phyloP scores from a whole-genome alignment of 345 rosid species.

The Dovyalis caffra region DNA sequence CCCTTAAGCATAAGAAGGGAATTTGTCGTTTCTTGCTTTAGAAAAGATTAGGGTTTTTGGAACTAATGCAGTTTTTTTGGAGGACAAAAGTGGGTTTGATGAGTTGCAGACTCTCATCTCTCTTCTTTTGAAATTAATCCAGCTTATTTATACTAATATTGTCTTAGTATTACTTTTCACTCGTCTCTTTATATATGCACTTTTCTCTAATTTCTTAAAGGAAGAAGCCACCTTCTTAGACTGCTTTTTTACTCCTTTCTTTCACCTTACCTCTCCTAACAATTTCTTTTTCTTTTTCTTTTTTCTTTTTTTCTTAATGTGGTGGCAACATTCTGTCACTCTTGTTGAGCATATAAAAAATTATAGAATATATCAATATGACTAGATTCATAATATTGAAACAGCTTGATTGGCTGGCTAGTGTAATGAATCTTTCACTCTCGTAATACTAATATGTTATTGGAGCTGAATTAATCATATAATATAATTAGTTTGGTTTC shows the following conservation, averaged over 20 bases:
- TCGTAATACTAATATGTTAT: not conserved
- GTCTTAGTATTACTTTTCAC: slow-evolving; percentile 16
- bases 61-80: slow-evolving; percentile 11
- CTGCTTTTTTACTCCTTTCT: slow-evolving; percentile 7
- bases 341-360: not conserved
- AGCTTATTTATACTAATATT: not conserved
- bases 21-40: slow-evolving; percentile 39
- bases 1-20: slow-evolving; percentile 38
- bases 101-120: slow-evolving; percentile 9
- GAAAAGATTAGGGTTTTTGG: not conserved
- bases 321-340: slow-evolving; percentile 3
- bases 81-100: slow-evolving; percentile 15
- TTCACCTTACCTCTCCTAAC: not conserved
- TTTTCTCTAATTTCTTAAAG: slow-evolving; percentile 2
- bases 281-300: not conserved
- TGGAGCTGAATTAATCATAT: not conserved
- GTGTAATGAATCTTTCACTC: not conserved
- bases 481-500: not conserved
- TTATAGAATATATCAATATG: not conserved
- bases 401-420: not conserved
- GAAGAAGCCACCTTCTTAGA: slow-evolving; percentile 33
- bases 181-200: not conserved
- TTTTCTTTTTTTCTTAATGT: not conserved
- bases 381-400: not conserved
- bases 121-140: slow-evolving; percentile 17